These are phyloP conservation scores for Phyllostachys edulis DNA, from an alignment of 176 grass and related monocot genomes.

Conservation along the genomic window DNA sequence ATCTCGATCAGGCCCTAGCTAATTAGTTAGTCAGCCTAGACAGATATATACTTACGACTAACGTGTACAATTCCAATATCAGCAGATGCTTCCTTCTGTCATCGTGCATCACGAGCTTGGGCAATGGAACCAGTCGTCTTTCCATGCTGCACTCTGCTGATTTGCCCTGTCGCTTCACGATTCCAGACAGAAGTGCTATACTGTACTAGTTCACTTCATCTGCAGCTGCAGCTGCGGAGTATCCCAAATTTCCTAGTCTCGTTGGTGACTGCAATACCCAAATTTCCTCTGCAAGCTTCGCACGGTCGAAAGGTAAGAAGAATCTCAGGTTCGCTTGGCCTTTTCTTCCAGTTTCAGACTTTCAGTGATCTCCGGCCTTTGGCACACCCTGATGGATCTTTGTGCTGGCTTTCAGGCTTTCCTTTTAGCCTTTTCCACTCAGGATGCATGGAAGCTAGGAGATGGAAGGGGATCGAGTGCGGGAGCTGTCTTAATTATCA, in stretches of 20 bases:
- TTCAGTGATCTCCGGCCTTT: background rate
- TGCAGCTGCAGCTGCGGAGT: background rate
- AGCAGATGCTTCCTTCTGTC: background rate
- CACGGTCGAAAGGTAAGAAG: background rate
- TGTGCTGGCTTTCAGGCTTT: background rate
- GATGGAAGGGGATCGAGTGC: background rate
- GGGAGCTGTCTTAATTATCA: background rate
- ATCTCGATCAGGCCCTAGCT: background rate
- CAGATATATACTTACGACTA: background rate
- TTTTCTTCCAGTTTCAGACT: background rate
- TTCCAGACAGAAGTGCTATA: background rate
- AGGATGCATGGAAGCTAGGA: background rate
- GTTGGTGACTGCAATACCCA: background rate
- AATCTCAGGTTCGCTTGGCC: background rate
- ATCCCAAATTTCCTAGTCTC: background rate
- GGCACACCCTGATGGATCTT: background rate
- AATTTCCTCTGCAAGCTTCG: background rate
- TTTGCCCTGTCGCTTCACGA: background rate
- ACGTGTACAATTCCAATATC: background rate
- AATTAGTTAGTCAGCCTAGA: background rate
- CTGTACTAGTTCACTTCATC: background rate
- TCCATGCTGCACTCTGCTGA: background rate
- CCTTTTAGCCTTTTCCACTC: background rate
- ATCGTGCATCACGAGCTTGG: conserved; percentile 23
- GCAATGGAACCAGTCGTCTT: background rate